phyloP scores from a whole-genome alignment of 1,284 basidiomycete genomes.

The Xerocomus minutiporus region DNA sequence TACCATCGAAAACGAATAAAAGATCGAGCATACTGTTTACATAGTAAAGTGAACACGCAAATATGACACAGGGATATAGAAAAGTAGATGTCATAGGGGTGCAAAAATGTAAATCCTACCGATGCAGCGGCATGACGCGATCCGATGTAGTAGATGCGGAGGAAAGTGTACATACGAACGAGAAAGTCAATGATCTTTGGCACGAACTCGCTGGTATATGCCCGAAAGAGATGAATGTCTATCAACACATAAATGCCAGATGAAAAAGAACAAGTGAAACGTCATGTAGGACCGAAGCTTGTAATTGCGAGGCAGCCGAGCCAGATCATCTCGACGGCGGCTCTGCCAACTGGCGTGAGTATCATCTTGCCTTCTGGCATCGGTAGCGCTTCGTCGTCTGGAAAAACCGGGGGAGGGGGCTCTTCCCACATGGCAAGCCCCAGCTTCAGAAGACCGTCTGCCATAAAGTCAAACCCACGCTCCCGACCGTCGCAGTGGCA shows the following conservation, averaged over 20 bases:
- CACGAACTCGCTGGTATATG: slow-evolving; percentile 2
- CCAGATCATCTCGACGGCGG: slow-evolving; percentile 80
- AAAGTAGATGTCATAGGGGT: slow-evolving; percentile 15
- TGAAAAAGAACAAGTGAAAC: background rate
- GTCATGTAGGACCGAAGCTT: slow-evolving; percentile 47
- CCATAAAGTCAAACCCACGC: slow-evolving; percentile 61
- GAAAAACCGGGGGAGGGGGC: slow-evolving; percentile 6
- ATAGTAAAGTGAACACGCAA: slow-evolving; percentile 14
- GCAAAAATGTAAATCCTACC: slow-evolving; percentile 24
- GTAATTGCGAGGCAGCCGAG: slow-evolving; percentile 71
- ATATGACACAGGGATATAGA: slow-evolving; percentile 16
- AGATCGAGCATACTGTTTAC: slow-evolving; percentile 16
- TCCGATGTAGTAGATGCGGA: slow-evolving; percentile 11
- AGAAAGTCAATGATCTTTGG: background rate
- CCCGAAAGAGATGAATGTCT: background rate
- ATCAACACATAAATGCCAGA: background rate
- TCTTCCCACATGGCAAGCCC: slow-evolving; percentile 48
- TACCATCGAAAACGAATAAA: slow-evolving; percentile 6
- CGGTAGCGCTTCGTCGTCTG: slow-evolving; percentile 24
- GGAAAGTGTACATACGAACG: background rate
- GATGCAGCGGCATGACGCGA: slow-evolving; percentile 16
- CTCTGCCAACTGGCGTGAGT: slow-evolving; percentile 68
- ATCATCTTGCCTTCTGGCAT: slow-evolving; percentile 34
- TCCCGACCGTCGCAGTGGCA: slow-evolving; percentile 61
- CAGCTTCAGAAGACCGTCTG: slow-evolving; percentile 64